phyloP scores from a whole-genome alignment of 2,329 filamentous ascomycete species.

The Hypoxylon sp. region DNA sequence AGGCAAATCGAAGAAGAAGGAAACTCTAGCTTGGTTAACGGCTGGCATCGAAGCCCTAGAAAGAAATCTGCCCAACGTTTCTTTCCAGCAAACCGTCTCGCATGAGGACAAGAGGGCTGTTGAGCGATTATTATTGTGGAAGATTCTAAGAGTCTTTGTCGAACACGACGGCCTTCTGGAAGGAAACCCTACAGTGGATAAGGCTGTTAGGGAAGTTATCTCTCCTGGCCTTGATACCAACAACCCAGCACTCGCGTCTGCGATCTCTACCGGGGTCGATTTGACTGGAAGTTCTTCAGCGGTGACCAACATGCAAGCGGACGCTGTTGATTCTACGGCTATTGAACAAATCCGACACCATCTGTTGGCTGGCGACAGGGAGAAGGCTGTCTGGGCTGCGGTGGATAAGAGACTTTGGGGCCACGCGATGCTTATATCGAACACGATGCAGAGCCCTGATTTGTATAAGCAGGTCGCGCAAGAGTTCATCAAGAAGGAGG shows the following conservation, averaged over 20 bases:
- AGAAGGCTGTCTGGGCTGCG: slow-evolving; percentile 92
- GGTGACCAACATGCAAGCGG: slow-evolving; percentile 62
- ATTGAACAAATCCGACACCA: slow-evolving; percentile 79
- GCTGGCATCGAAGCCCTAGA: slow-evolving; percentile 81
- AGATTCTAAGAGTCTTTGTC: slow-evolving; percentile 82
- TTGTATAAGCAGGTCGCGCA: slow-evolving; percentile 94
- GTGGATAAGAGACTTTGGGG: slow-evolving; percentile 96
- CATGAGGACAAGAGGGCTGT: slow-evolving; percentile 77
- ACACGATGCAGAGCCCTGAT: slow-evolving; percentile 76
- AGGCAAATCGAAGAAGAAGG: slow-evolving; percentile 95
- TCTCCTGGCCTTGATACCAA: slow-evolving; percentile 65
- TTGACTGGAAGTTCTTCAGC: slow-evolving; percentile 56
- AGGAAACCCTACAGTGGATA: slow-evolving; percentile 76
- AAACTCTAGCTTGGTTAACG: slow-evolving; percentile 83
- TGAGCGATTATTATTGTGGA: slow-evolving; percentile 89
- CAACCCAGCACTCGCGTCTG: slow-evolving; percentile 43
- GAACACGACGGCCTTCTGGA: slow-evolving; percentile 89
- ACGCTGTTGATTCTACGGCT: slow-evolving; percentile 76
- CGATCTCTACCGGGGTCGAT: slow-evolving; percentile 53
- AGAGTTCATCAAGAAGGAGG: slow-evolving; percentile 95
- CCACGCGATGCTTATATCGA: slow-evolving; percentile 91
- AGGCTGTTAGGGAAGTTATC: slow-evolving; percentile 80
- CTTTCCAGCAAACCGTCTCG: slow-evolving; percentile 63
- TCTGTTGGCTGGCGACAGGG: slow-evolving; percentile 83
- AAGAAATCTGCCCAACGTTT: slow-evolving; percentile 63